Percentiles rank a stretch among this genome's conserved stretches.
phyloP scores from a whole-genome alignment of 179 eudicot genomes.

The Beta lomatogona region DNA sequence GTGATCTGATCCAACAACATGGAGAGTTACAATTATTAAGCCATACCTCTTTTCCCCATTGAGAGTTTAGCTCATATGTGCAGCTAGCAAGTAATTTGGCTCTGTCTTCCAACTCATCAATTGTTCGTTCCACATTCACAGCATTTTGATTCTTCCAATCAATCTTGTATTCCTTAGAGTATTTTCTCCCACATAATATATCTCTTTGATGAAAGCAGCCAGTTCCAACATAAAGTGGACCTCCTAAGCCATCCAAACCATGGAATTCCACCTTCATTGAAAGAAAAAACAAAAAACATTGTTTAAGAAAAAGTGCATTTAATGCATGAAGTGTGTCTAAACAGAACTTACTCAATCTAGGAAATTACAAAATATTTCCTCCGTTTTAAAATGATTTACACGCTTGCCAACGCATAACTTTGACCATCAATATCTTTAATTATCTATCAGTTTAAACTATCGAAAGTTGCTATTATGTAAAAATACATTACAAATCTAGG shows the following conservation, averaged over 20 bases:
- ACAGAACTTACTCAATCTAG: not conserved
- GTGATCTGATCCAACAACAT: too few species aligned
- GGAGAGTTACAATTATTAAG: too few species aligned
- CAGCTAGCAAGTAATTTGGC: constrained; percentile 56
- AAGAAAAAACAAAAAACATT: not conserved
- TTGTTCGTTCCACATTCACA: constrained; percentile 22
- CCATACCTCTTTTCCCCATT: constrained; percentile 80
- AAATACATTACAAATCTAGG: too few species aligned
- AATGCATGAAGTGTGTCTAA: not conserved
- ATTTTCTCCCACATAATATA: constrained; percentile 54
- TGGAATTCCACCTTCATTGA: constrained; percentile 61
- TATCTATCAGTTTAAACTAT: too few species aligned
- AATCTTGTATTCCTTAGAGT: constrained; percentile 32
- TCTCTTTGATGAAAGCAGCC: constrained; percentile 90
- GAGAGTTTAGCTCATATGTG: constrained; percentile 58
- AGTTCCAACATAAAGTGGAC: constrained; percentile 71
- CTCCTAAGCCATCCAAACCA: constrained; percentile 78
- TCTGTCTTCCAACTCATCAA: constrained; percentile 49
- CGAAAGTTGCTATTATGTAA: too few species aligned
- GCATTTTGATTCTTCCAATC: constrained; percentile 38
- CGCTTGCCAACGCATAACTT: too few species aligned
- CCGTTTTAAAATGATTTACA: too few species aligned
- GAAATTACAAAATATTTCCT: not conserved
- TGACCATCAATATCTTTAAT: too few species aligned
- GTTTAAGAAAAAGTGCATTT: not conserved